These are phyloP conservation scores for Prunella vulgaris DNA, from an alignment of 257 asterid species.

Conservation along the genomic window DNA sequence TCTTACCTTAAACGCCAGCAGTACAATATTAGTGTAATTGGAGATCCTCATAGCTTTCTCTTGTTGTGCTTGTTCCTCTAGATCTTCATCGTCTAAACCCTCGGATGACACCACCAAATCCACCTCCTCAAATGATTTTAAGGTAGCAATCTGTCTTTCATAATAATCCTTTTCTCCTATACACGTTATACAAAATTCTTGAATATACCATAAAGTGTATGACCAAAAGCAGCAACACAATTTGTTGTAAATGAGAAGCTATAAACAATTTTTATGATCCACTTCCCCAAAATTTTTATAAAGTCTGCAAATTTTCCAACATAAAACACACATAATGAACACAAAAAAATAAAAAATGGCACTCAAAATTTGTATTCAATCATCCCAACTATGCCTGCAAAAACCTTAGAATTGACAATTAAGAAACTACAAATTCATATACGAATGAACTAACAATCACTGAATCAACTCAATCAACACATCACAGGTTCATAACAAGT, in stretches of 20 bases:
- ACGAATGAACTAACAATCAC: background rate
- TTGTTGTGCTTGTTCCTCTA: slow-evolving; percentile 55
- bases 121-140: slow-evolving; percentile 75
- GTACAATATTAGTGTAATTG: slow-evolving; percentile 66
- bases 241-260: background rate
- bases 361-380: background rate
- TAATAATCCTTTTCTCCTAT: slow-evolving; percentile 79
- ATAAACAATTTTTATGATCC: background rate
- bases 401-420: background rate
- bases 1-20: slow-evolving; percentile 70
- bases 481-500: background rate
- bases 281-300: background rate
- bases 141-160: slow-evolving; percentile 66
- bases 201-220: background rate
- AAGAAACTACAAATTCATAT: background rate
- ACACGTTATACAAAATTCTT: background rate
- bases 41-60: slow-evolving; percentile 92
- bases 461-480: background rate
- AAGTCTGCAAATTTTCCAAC: background rate
- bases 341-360: background rate
- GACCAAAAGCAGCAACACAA: background rate
- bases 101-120: slow-evolving; percentile 48
- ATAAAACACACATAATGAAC: background rate
- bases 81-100: slow-evolving; percentile 50
- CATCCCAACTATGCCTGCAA: background rate